phyloP scores from a whole-genome alignment of 148 eudicot species.

The Simmondsia chinensis region DNA sequence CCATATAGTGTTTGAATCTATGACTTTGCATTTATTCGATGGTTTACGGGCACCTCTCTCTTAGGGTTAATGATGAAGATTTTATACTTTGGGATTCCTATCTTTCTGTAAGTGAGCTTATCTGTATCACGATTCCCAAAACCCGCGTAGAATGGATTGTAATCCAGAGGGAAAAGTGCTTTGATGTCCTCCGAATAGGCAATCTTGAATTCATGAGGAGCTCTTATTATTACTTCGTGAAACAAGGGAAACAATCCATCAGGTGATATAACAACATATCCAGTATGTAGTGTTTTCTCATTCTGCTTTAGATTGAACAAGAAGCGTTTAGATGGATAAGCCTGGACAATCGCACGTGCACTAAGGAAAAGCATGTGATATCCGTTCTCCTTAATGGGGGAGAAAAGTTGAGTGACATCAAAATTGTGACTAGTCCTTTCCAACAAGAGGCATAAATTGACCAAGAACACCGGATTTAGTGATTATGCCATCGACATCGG shows the following conservation, averaged over 20 bases:
- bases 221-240: conserved; percentile 89
- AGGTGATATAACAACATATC: conserved; percentile 97
- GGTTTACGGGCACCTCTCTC: conserved; percentile 74
- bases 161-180: conserved; percentile 65
- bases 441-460: conserved; percentile 98
- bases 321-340: conserved; percentile 85
- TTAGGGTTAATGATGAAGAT: conserved; percentile 76
- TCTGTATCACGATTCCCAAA: conserved; percentile 81
- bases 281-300: conserved; percentile 85
- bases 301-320: conserved; percentile 93
- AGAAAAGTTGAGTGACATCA: conserved; percentile 94
- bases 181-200: conserved; percentile 79
- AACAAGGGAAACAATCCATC: conserved; percentile 90
- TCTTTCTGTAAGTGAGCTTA: conserved; percentile 70
- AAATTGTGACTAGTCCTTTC: conserved; percentile 97
- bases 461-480: conserved; percentile 99
- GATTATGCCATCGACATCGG: conserved; percentile 97
- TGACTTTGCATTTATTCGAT: conserved; percentile 47
- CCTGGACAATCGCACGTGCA: conserved; percentile 98
- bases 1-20: too few species aligned
- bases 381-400: conserved; percentile 98
- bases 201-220: conserved; percentile 82
- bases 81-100: conserved; percentile 75
- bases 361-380: conserved; percentile 91
- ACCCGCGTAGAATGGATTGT: conserved; percentile 77